Evolutionary conservation across 345 rosid genomes (phyloP).

Genomic region (Lenwebbia sp.): DNA sequence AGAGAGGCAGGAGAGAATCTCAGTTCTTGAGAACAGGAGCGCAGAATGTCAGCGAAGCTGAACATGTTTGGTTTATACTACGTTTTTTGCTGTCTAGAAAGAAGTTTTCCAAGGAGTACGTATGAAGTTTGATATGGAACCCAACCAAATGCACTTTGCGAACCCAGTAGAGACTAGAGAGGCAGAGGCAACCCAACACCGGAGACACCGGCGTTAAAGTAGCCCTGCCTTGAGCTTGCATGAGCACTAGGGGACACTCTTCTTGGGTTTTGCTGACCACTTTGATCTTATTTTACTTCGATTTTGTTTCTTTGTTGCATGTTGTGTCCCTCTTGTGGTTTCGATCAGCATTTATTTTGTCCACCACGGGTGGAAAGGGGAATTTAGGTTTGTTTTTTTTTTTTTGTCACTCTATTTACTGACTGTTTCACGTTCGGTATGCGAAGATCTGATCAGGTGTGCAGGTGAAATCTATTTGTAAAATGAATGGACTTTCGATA

Average conservation of each 20-base stretch:
- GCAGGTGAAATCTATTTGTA: neutral
- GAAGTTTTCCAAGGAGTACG: neutral
- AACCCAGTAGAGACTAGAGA: neutral
- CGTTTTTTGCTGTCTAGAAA: neutral
- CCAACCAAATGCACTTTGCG: neutral
- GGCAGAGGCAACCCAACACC: neutral
- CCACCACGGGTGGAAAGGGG: neutral
- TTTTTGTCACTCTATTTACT: neutral
- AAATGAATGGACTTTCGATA: neutral
- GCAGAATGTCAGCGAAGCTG: conserved; percentile 2
- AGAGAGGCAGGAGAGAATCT: neutral
- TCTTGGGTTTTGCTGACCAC: conserved; percentile 23
- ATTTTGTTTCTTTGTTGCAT: neutral
- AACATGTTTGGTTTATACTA: neutral
- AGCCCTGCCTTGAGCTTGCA: conserved; percentile 3
- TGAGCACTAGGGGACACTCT: neutral
- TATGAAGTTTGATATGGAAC: neutral
- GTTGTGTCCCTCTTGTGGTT: neutral
- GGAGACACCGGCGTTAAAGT: conserved; percentile 10
- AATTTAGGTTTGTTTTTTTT: neutral
- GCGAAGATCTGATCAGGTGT: neutral
- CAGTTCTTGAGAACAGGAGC: neutral
- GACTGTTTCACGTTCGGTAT: neutral
- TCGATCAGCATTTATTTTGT: neutral
- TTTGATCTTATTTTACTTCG: neutral